Base-by-base conservation (phyloP, 2,329 filamentous ascomycete genomes). In the Camillea tinctor region DNA sequence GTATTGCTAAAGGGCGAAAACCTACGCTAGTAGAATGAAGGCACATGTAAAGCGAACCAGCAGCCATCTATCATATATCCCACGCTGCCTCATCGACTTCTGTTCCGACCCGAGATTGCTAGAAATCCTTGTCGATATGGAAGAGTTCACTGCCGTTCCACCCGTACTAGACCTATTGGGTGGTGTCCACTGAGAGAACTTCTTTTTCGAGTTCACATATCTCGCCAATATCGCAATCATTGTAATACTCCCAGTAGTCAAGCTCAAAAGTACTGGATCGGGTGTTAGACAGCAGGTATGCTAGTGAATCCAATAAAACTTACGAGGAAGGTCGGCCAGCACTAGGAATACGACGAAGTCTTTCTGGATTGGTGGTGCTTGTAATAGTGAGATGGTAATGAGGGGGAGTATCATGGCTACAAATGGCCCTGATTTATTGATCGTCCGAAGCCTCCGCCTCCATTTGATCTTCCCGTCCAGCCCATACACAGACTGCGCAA, bases 1-100 rank as follows among this genome's bases (percentile, higher is more conserved):
- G n/a, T n/a, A n/a, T n/a, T n/a, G 13, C 9, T n/a, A n/a, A 58
- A 23, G 15, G 19, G 21, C n/a, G 2, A 19, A n/a, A 24, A 58
- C 67, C 40, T 52, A 69, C 67, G 58, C 65, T 17, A 69, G 60
- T 1, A 63, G 24, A 2, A 68, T 60, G 26, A 71, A 71, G 7
- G 68, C 69, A 13, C 68, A 63, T 6, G 68, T 70, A 48, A 71
- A 71, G 19, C 69, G 66, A 11, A 70, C 65, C 62, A 71, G 66
- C 6, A 71, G 64, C 69, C 69, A 71, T 20, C 69, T 62, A 30
- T 71, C 69, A 24, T 69, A 70, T 2, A 71, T 59, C 1, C 68
- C 67, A 11, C 56, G 57, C 3, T 54, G 44, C 40, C 53, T 55
- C 30, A 23, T 23, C 4, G 52, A 24, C 21, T n/a, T 58, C 15